phyloP scores from a whole-genome alignment of 2,329 filamentous ascomycete species.

The Colletotrichum spaethianum region DNA sequence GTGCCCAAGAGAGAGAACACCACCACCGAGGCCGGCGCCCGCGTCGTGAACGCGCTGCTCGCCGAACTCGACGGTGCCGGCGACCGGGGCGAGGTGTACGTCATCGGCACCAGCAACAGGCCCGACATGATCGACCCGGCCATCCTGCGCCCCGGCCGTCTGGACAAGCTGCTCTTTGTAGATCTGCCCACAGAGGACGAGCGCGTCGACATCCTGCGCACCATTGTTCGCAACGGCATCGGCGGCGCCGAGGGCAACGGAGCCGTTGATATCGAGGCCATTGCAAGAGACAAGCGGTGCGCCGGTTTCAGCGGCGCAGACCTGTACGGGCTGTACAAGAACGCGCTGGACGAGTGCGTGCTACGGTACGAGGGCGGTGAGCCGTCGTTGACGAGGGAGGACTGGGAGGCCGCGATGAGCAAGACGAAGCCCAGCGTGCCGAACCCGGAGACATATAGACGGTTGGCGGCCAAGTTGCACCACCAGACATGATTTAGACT shows the following conservation, averaged over 20 bases:
- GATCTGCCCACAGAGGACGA: slow-evolving; percentile 86
- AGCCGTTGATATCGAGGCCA: slow-evolving; percentile 66
- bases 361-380: slow-evolving; percentile 45
- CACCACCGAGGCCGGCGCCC: slow-evolving; percentile 84
- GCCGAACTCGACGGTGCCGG: slow-evolving; percentile 93
- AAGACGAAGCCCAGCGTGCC: slow-evolving; percentile 66
- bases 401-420: slow-evolving; percentile 68
- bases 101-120: slow-evolving; percentile 94
- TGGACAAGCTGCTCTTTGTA: slow-evolving; percentile 91
- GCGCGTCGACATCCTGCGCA: slow-evolving; percentile 86
- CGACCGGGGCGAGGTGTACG: slow-evolving; percentile 87
- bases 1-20: slow-evolving; percentile 86
- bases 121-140: slow-evolving; percentile 97
- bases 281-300: slow-evolving; percentile 79
- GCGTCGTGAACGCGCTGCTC: slow-evolving; percentile 94
- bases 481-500: slow-evolving; percentile 22
- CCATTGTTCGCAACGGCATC: slow-evolving; percentile 70
- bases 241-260: slow-evolving; percentile 49
- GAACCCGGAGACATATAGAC: slow-evolving; percentile 60
- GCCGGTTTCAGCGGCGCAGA: slow-evolving; percentile 82
- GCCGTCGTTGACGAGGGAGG: slow-evolving; percentile 53
- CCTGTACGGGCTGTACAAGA: slow-evolving; percentile 62
- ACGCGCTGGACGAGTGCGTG: slow-evolving; percentile 61
- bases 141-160: slow-evolving; percentile 90
- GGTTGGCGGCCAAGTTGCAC: slow-evolving; percentile 50